These are phyloP conservation scores for Diaporthe destruens DNA, from an alignment of 2,329 filamentous ascomycete genomes.

Conservation along the genomic window DNA sequence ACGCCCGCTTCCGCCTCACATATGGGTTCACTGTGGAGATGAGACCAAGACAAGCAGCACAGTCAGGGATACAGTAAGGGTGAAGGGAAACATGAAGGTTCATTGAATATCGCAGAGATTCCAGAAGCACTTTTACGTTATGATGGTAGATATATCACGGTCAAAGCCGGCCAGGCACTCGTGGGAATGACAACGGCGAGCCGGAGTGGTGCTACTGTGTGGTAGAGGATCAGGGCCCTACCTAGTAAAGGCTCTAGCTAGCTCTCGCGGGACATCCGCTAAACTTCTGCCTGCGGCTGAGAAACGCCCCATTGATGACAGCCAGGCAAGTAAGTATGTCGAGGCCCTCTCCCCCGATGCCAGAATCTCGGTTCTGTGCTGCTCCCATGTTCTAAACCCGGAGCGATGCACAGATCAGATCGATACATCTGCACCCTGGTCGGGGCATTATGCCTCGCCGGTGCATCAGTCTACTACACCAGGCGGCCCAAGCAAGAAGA, in stretches of 20 bases:
- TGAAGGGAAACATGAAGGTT: too few species aligned
- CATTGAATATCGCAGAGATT: too few species aligned
- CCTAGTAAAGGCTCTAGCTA: neutral
- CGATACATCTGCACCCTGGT: slow-evolving; percentile 12
- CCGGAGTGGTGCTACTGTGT: neutral
- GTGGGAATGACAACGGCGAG: neutral
- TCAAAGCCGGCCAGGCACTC: neutral
- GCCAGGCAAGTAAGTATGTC: neutral
- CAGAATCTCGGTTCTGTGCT: neutral
- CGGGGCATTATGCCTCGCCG: slow-evolving; percentile 4
- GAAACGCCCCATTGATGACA: neutral
- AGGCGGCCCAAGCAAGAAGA: neutral
- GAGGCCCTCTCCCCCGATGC: neutral
- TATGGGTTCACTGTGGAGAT: too few species aligned
- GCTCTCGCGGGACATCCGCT: neutral
- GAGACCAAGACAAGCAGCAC: too few species aligned
- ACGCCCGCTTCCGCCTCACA: too few species aligned
- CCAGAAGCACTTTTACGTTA: too few species aligned
- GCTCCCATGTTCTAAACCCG: too few species aligned
- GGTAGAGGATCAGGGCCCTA: too few species aligned
- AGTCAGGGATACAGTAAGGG: too few species aligned
- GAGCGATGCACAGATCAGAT: slow-evolving; percentile 2
- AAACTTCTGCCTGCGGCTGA: neutral
- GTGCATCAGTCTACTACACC: slow-evolving; percentile 3
- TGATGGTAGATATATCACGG: too few species aligned